Conservation (phyloP, 2,329 filamentous ascomycete genomes). For the Pestalotiopsis sp. region DNA sequence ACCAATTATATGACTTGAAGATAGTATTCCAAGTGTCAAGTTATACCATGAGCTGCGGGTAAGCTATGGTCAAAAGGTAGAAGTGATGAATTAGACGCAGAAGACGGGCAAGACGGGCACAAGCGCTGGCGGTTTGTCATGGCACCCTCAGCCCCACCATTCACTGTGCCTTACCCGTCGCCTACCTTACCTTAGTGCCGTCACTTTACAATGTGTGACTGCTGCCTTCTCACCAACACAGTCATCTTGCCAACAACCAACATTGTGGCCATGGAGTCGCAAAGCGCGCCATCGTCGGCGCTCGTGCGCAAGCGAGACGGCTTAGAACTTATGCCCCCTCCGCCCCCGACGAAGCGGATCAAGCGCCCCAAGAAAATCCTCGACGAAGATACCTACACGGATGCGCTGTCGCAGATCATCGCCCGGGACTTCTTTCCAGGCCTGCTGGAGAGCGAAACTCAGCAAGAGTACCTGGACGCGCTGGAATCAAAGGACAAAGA, state of each 20-base stretch:
- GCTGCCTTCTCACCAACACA: neutral
- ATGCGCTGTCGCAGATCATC: slow-evolving; percentile 90
- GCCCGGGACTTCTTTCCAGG: slow-evolving; percentile 97
- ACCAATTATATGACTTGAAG: too few species aligned
- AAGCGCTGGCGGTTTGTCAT: neutral
- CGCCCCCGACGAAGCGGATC: slow-evolving; percentile 82
- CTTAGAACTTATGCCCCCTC: slow-evolving; percentile 82
- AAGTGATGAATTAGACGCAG: neutral
- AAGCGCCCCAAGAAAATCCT: slow-evolving; percentile 87
- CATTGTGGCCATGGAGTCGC: slow-evolving; percentile 38
- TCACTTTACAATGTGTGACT: neutral
- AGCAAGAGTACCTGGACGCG: slow-evolving; percentile 91
- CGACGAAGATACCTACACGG: slow-evolving; percentile 92
- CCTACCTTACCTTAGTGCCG: neutral
- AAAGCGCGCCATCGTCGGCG: slow-evolving; percentile 49
- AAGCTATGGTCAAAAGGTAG: too few species aligned
- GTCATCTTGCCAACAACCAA: neutral
- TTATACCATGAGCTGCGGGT: too few species aligned
- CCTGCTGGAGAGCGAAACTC: slow-evolving; percentile 80
- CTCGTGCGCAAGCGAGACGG: slow-evolving; percentile 69
- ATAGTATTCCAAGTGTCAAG: too few species aligned
- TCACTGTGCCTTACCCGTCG: neutral
- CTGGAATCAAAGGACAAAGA: slow-evolving; percentile 80
- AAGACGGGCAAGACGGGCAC: neutral
- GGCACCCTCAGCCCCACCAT: neutral